A percentile compares a stretch with the other conserved stretches of the same genome.
phyloP scores from a whole-genome alignment of 768 basidiomycete species.

The Suillus ampliporus region DNA sequence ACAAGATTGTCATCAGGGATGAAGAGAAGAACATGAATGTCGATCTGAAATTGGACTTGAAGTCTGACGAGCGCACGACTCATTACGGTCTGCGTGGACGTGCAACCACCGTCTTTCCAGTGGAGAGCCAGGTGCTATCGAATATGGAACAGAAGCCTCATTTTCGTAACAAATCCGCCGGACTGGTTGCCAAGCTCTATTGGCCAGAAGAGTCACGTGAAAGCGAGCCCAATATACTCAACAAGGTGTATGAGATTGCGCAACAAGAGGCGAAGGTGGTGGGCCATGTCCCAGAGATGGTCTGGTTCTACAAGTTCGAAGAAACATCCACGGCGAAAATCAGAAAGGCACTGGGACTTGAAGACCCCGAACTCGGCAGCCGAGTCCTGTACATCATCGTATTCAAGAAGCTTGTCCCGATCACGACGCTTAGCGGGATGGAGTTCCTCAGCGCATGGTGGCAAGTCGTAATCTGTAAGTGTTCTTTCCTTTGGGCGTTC shows the following conservation, averaged over 20 bases:
- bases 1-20: background rate
- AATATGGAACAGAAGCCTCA: background rate
- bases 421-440: background rate
- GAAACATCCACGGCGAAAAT: background rate
- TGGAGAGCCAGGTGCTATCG: background rate
- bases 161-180: background rate
- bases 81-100: conserved; percentile 16
- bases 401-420: background rate
- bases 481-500: background rate
- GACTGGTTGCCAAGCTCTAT: background rate
- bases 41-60: background rate
- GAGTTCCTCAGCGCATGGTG: conserved; percentile 9
- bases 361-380: background rate
- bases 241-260: background rate
- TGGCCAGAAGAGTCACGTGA: background rate
- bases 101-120: conserved; percentile 16
- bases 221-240: background rate
- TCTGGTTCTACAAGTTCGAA: background rate
- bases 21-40: background rate
- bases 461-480: conserved; percentile 9
- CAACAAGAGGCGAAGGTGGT: background rate
- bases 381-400: background rate
- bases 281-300: background rate
- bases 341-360: background rate
- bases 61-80: background rate